phyloP scores from a whole-genome alignment of 169 alveolate genomes.

The Eimeria necatrix region DNA sequence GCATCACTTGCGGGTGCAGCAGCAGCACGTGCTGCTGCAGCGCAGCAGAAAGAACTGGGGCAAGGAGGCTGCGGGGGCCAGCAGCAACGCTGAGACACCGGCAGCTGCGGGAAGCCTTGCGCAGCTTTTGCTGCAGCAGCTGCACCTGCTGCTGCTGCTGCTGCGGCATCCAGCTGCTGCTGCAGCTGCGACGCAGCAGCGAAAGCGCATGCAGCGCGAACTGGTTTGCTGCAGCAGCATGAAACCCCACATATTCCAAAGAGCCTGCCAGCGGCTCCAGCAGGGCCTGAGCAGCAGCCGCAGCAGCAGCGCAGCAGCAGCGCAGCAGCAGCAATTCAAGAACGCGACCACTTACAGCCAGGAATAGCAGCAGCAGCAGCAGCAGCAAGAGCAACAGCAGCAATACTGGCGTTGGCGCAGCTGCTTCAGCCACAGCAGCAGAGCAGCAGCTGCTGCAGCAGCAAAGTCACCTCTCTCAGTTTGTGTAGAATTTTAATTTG shows the following conservation, averaged over 20 bases:
- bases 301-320: background rate
- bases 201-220: background rate
- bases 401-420: background rate
- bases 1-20: slow-evolving; percentile 71
- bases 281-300: slow-evolving; percentile 44
- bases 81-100: slow-evolving; percentile 42
- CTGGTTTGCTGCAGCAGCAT: background rate
- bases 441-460: slow-evolving; percentile 20
- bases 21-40: slow-evolving; percentile 69
- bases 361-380: background rate
- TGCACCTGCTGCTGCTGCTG: slow-evolving; percentile 34
- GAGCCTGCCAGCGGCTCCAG: slow-evolving; percentile 65
- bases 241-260: background rate
- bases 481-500: slow-evolving; percentile 11
- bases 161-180: slow-evolving; percentile 3
- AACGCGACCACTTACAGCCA: too few relatives aligned
- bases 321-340: background rate
- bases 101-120: slow-evolving; percentile 41
- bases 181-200: slow-evolving; percentile 61
- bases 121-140: slow-evolving; percentile 46
- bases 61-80: slow-evolving; percentile 8
- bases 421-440: slow-evolving; percentile 18
- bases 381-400: slow-evolving; percentile 8
- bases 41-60: slow-evolving; percentile 30
- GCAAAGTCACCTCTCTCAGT: slow-evolving; percentile 45